Evolutionary conservation across 306 rosid species (phyloP), one percentile per base, ranked within the genome.

Genomic region (Quercus rubra): DNA sequence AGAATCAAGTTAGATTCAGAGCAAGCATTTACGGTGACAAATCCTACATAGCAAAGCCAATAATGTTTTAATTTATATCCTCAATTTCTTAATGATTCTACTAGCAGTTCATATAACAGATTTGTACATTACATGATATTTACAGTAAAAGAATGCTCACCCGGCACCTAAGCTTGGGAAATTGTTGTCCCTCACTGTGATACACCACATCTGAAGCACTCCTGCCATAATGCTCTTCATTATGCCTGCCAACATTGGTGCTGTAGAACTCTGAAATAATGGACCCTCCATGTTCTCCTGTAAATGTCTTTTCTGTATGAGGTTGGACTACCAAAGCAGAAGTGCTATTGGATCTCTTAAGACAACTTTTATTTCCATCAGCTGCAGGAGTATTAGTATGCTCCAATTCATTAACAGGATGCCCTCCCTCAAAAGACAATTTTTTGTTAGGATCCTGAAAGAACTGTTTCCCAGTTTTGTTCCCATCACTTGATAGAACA

Each of bases 81-180:
- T 31, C 30, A 56, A 59, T 12, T 17, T 55, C 27, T 14, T 59
- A 30, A 15, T 20, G 64, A 59, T 49, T 59, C 28, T 6, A 17
- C 59, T 3, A 51, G 35, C n/a, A 49, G 33, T 73, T 59, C 14
- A 21, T 52, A 8, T 74, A 69, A 71, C 8, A 69, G 70, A 33
- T 55, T 49, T 63, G 43, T 72, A 69, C 46, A 73, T 79, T 64
- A 46, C 49, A 74, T 76, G 71, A 77, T 19, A 31, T 21, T 75
- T 79, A 74, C 77, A 80, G 28, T 25, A 62, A 79, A 74, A 68
- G 46, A 78, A 75, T 68, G 78, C 98, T 82, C 87, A 96, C 98
- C 96, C 94, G 94, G 85, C 93, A 89, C 81, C 91, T 86, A 70
- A 96, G 94, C 91, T 93, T 93, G 76, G 93, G 93, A 91, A 80